phyloP scores from a whole-genome alignment of 352 stramenopile species.

The Phytophthora quininea region DNA sequence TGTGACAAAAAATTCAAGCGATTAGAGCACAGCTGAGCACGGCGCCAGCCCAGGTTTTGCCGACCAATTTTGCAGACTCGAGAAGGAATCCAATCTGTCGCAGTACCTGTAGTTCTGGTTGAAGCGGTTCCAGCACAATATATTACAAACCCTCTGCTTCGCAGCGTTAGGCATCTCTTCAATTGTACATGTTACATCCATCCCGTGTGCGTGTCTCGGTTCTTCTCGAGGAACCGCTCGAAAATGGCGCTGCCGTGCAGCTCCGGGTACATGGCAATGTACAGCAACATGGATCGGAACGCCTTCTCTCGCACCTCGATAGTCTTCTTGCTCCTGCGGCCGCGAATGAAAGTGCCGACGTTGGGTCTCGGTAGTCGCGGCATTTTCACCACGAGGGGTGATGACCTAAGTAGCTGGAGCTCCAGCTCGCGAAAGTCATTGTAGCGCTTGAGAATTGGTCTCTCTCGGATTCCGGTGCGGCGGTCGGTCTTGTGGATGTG shows the following conservation, averaged over 20 bases:
- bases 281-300: slow-evolving; percentile 47
- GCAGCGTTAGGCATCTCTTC: slow-evolving; percentile 4
- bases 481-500: slow-evolving; percentile 42
- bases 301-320: slow-evolving; percentile 48
- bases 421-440: slow-evolving; percentile 55
- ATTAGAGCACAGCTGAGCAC: background rate
- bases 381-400: slow-evolving; percentile 25
- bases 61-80: background rate
- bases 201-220: slow-evolving; percentile 5
- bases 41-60: no score
- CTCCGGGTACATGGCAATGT: slow-evolving; percentile 39
- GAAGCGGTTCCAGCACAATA: background rate
- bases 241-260: slow-evolving; percentile 49
- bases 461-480: slow-evolving; percentile 23
- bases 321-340: slow-evolving; percentile 41
- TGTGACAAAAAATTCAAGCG: slow-evolving; percentile 10
- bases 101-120: no score
- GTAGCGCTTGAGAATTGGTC: slow-evolving; percentile 49
- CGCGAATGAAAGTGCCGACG: slow-evolving; percentile 41
- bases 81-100: background rate
- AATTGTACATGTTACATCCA: slow-evolving; percentile 20
- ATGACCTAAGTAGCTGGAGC: slow-evolving; percentile 31
- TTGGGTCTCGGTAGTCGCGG: slow-evolving; percentile 38
- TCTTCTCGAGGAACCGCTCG: slow-evolving; percentile 44
- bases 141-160: background rate